A percentile compares a stretch with the other conserved stretches of the same genome.
phyloP scores from a whole-genome alignment of 176 grass and related monocot species.

The Tillandsia leiboldiana region DNA sequence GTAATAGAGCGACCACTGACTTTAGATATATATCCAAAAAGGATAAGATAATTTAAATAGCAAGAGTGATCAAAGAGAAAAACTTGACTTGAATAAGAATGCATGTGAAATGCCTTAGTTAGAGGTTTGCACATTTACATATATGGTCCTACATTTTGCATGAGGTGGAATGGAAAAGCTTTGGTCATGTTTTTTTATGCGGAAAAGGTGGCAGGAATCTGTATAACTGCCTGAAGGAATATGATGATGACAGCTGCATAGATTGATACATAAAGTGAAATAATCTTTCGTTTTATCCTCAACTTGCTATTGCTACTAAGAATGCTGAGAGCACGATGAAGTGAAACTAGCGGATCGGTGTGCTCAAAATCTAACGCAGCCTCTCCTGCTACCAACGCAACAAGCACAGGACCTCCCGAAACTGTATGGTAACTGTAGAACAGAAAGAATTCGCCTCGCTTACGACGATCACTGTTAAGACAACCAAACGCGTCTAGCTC shows the following conservation, averaged over 20 bases:
- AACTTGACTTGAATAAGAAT: no score
- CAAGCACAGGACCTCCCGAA: slow-evolving; percentile 71
- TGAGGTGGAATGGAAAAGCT: no score
- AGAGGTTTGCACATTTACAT: no score
- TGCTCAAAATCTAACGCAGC: slow-evolving; percentile 79
- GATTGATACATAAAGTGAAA: not conserved
- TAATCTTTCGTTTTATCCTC: not conserved
- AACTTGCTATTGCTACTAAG: slow-evolving; percentile 49
- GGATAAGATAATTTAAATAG: slow-evolving; percentile 1
- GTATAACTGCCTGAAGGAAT: no score
- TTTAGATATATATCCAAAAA: slow-evolving; percentile 2
- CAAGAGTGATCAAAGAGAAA: not conserved
- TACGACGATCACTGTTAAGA: slow-evolving; percentile 65
- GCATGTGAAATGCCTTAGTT: no score
- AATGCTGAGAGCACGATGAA: slow-evolving; percentile 70
- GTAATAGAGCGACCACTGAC: not conserved
- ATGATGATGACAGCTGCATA: no score
- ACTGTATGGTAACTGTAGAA: slow-evolving; percentile 95
- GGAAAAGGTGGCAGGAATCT: no score
- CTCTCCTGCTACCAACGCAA: slow-evolving; percentile 85
- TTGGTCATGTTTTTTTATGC: no score
- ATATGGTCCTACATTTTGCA: no score
- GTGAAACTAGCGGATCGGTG: slow-evolving; percentile 51
- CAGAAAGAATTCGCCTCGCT: slow-evolving; percentile 84
- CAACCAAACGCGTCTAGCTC: slow-evolving; percentile 90